A percentile compares a stretch with the other conserved stretches of the same genome.
Evolutionary conservation across 352 stramenopile species (phyloP).

Genomic region (Globisporangium nunn): DNA sequence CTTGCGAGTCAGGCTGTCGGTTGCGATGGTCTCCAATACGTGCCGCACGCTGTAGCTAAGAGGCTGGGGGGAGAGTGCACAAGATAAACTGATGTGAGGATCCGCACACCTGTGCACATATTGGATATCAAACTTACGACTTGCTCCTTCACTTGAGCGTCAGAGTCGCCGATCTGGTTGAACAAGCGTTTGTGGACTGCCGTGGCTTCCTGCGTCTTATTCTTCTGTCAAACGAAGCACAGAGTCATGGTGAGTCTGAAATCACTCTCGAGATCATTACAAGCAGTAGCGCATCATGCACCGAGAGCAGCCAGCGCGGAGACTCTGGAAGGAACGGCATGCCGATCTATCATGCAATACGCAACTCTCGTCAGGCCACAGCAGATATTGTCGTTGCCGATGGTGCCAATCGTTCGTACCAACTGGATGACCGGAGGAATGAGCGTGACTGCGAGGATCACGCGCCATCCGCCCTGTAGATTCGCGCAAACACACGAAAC

Average conservation of each 20-base stretch:
- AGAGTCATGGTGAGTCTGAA: background rate
- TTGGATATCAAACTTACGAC: background rate
- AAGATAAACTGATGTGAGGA: background rate
- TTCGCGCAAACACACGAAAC: background rate
- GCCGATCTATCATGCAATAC: conserved; percentile 24
- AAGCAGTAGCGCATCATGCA: conserved; percentile 10
- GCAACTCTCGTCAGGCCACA: background rate
- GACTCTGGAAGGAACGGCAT: conserved; percentile 69
- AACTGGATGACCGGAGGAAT: conserved; percentile 58
- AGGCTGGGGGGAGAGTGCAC: conserved; percentile 10
- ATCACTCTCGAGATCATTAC: background rate
- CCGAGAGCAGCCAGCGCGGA: conserved; percentile 54
- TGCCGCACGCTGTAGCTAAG: conserved; percentile 30
- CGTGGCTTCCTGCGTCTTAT: conserved; percentile 35
- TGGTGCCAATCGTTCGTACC: conserved; percentile 16
- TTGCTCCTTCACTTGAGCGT: conserved; percentile 15
- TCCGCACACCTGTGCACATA: background rate
- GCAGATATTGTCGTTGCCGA: background rate
- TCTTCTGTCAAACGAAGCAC: conserved; percentile 24
- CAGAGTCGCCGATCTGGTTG: conserved; percentile 1
- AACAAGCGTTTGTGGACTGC: conserved; percentile 23
- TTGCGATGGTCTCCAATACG: conserved; percentile 26
- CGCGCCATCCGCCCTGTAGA: conserved; percentile 39
- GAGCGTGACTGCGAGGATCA: conserved; percentile 58
- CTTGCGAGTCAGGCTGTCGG: conserved; percentile 29